Base-by-base conservation (phyloP, 371 early-diverging fungal species). In the Dichotomocladium elegans region DNA sequence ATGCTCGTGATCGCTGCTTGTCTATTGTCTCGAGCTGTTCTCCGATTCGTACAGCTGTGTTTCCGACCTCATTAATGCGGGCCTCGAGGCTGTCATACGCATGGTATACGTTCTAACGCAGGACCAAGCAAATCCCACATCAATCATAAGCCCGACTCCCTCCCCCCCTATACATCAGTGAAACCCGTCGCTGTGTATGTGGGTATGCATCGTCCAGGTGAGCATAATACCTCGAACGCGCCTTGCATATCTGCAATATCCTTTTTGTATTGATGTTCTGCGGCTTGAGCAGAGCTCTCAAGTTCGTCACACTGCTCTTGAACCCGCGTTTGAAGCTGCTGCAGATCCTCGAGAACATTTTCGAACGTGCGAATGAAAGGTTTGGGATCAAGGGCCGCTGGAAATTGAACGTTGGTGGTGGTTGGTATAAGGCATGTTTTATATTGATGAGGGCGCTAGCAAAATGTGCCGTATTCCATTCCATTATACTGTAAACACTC, bases 1-100 rank as follows among this genome's bases (percentile, higher is more conserved):
- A 79, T 0, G 96, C 93, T 11, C 93, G 81, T 41, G 86, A 82
- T 48, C 93, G 70, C 57, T 96, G 95, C 59, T 89, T 92, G 63
- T 95, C 94, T 21, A 96, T 87, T 0, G 90, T 91, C 55, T 98
- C 98, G 21, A 98, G 79, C 63, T 96, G 96, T 63, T 96, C 96
- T 72, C 96, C 97, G 48, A 97, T 93, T 42, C 93, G 83, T 30
- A 96, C 87, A n/a, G 96, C 94, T 9, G 94, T 94, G 62, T 91
- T 92, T 57, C 96, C 93, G 9, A 98, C 95, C 56, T 94, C 92
- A 47, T 86, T 85, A 28, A 96, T 87, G 49, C 93, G 83, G 19
- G 79, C 71, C 64, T 98, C 96, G 29, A 98, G 73, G 31, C 78
- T 79, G 57, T 92, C 91, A 63, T 94, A 91, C 14, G 84, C 75